A percentile compares a stretch with the other conserved stretches of the same genome.
phyloP scores from a whole-genome alignment of 2,329 filamentous ascomycete species.

The Byssochlamys sp. region DNA sequence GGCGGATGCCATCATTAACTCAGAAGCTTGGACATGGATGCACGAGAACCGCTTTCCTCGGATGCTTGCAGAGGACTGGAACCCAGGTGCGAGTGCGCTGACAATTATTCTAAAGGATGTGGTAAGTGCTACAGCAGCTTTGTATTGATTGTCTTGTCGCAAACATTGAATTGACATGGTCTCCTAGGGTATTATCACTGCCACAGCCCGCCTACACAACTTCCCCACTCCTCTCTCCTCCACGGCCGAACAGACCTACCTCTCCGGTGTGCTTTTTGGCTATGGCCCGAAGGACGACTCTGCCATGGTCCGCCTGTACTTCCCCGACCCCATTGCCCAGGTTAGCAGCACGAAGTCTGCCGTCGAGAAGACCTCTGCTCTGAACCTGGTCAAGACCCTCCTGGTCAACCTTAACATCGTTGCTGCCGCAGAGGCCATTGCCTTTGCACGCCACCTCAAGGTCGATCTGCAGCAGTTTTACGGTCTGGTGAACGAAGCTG shows the following conservation, averaged over 20 bases:
- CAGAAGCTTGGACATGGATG: slow-evolving; percentile 52
- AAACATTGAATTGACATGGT: not conserved
- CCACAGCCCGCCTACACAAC: slow-evolving; percentile 48
- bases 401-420: slow-evolving; percentile 42
- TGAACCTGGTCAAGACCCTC: slow-evolving; percentile 35
- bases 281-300: slow-evolving; percentile 48
- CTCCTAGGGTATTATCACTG: slow-evolving; percentile 53
- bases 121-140: slow-evolving; percentile 14
- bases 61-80: slow-evolving; percentile 44
- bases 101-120: slow-evolving; percentile 54
- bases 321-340: slow-evolving; percentile 30
- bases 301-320: slow-evolving; percentile 47
- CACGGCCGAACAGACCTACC: slow-evolving; percentile 56
- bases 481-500: slow-evolving; percentile 39
- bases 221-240: slow-evolving; percentile 55
- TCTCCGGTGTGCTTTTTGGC: slow-evolving; percentile 50
- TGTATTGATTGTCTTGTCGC: not conserved
- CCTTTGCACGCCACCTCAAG: slow-evolving; percentile 37
- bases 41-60: slow-evolving; percentile 50
- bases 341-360: slow-evolving; percentile 24
- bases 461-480: slow-evolving; percentile 39
- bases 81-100: slow-evolving; percentile 49
- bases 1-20: slow-evolving; percentile 37
- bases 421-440: slow-evolving; percentile 40
- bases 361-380: slow-evolving; percentile 23